Base-by-base conservation (phyloP, 2,329 filamentous ascomycete species). In the Blastomyces emzantsi region DNA sequence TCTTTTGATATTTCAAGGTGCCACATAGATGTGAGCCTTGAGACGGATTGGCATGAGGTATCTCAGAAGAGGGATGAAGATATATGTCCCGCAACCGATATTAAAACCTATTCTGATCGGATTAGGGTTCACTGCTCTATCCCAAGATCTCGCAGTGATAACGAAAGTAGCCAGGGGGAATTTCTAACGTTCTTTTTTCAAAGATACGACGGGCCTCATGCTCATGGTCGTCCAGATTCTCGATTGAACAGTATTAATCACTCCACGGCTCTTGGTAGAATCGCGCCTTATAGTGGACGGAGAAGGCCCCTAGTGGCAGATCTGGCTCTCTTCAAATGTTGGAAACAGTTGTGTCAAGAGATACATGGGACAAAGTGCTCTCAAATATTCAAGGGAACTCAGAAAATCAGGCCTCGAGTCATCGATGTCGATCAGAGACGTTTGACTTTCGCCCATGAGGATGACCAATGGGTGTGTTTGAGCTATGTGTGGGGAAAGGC, bases 401-500 rank as follows among this genome's bases (percentile, higher is more conserved):
- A 39, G 22, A 54, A 60, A 56, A 62, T 62, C 49, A 39, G n/a
- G 19, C 62, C 59, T 30, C 33, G 52, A 33, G 64, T 64, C 55
- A 61, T 65, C 43, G 62, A 65, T 47, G 62, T 65, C 8, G 19
- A 56, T n/a, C 52, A 36, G 57, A 28, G 64, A 33, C 62, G 64
- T 36, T 47, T 65, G 22, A 30, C 49, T 41, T 51, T 36, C 39
- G 62, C 62, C 11, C 19, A 43, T 13, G 57, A 64, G 51, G 62
- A 33, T 28, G 56, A 58, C 47, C 39, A 39, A 22, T 65, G 64
- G 62, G 62, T 62, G 15, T 64, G 64, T 55, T 47, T 64, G 45
- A 64, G 64, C 62, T 64, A 64, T 55, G 62, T 64, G 47, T 64
- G 57, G 62, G 64, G 62, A 13, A 64, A 63, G 4, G 59, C 62